phyloP scores from a whole-genome alignment of 345 rosid species.

The Gynandropsis gynandra region DNA sequence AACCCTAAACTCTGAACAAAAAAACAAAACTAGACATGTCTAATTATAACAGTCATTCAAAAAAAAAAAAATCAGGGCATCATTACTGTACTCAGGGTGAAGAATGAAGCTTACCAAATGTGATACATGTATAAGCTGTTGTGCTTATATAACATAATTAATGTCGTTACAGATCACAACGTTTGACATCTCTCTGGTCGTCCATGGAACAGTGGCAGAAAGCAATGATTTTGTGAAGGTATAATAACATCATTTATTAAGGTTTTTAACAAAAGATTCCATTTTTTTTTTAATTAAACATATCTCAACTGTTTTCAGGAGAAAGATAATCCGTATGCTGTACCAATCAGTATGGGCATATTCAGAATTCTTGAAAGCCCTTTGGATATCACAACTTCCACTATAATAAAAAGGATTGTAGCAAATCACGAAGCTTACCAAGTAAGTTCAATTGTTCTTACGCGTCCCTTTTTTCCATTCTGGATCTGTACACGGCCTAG shows the following conservation, averaged over 20 bases:
- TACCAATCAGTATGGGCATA: conserved; percentile 73
- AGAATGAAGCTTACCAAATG: too few species aligned
- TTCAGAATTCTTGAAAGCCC: conserved; percentile 70
- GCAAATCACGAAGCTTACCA: conserved; percentile 74
- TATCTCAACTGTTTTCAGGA: conserved; percentile 35
- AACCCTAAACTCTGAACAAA: too few species aligned
- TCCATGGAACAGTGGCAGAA: conserved; percentile 84
- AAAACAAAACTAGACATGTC: too few species aligned
- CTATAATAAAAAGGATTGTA: conserved; percentile 73
- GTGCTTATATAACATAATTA: too few species aligned
- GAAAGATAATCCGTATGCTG: conserved; percentile 59
- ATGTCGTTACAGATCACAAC: conserved; percentile 53
- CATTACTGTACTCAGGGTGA: too few species aligned
- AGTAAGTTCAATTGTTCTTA: conserved; percentile 29
- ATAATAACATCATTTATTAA: background rate
- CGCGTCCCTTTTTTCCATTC: background rate
- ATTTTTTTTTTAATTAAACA: background rate
- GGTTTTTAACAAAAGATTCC: background rate
- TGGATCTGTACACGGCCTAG: conserved; percentile 8
- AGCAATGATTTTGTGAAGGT: conserved; percentile 34
- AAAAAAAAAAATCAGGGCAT: too few species aligned
- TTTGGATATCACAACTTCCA: conserved; percentile 58
- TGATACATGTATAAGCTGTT: too few species aligned
- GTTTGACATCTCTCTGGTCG: conserved; percentile 73
- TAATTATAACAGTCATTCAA: too few species aligned